These are phyloP conservation scores for Pseudoneurospora amorphoporcata DNA, from an alignment of 495 filamentous ascomycete genomes.

Conservation along the genomic window DNA sequence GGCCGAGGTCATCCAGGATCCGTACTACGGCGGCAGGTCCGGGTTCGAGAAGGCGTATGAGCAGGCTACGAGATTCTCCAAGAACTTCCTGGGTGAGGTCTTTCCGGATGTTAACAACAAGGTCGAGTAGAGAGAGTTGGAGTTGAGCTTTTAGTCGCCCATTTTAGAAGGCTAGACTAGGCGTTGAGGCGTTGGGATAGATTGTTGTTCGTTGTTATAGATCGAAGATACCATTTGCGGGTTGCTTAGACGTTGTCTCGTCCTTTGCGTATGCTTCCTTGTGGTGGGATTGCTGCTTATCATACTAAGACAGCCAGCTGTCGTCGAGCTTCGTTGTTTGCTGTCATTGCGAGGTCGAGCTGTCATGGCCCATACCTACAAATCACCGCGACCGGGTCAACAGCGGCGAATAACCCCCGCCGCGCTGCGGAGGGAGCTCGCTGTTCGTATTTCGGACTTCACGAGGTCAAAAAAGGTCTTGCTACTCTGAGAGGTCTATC, in stretches of 20 bases:
- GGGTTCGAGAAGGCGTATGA: conserved; percentile 82
- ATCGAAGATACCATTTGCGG: conserved; percentile 2
- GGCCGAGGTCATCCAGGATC: conserved; percentile 71
- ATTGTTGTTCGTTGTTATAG: neutral
- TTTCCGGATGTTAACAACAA: conserved; percentile 28
- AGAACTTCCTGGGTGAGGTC: conserved; percentile 53
- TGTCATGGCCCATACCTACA: neutral
- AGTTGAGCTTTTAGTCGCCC: neutral
- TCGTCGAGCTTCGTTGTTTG: neutral
- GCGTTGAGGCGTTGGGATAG: neutral
- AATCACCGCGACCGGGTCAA: neutral
- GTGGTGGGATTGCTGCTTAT: neutral
- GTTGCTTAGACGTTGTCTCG: neutral
- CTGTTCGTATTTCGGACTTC: neutral
- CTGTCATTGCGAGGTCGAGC: neutral
- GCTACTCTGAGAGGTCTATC: neutral
- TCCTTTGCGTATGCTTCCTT: neutral
- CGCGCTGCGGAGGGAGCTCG: neutral
- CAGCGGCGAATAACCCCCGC: neutral
- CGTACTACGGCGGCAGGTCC: conserved; percentile 77
- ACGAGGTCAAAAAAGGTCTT: neutral
- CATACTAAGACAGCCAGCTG: neutral
- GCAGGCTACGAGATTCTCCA: conserved; percentile 70
- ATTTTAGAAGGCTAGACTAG: neutral
- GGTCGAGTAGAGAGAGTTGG: conserved; percentile 3